A percentile compares a stretch with the other conserved stretches of the same genome.
phyloP scores from a whole-genome alignment of 257 asterid genomes.

The Verbena officinalis region DNA sequence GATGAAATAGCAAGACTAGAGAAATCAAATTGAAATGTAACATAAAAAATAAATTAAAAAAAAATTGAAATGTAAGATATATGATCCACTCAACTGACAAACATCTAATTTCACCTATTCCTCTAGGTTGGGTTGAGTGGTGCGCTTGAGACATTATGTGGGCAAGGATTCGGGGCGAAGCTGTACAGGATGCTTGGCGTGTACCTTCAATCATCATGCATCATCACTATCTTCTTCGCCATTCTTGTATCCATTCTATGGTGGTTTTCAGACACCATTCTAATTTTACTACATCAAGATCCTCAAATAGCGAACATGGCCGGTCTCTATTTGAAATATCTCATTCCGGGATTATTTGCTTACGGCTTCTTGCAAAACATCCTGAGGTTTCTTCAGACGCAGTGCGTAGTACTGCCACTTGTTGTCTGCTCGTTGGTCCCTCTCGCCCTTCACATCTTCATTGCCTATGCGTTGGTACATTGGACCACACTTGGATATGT shows the following conservation, averaged over 20 bases:
- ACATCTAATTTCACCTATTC: neutral
- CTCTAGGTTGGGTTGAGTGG: constrained; percentile 80
- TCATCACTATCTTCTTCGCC: constrained; percentile 46
- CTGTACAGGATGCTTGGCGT: constrained; percentile 58
- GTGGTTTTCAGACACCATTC: constrained; percentile 58
- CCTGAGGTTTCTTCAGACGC: constrained; percentile 76
- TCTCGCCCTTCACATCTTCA: constrained; percentile 52
- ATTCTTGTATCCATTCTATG: constrained; percentile 49
- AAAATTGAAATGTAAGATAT: too few relatives aligned
- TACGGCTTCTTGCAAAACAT: constrained; percentile 64
- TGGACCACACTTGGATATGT: constrained; percentile 47
- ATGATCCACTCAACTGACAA: too few relatives aligned
- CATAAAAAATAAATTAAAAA: too few relatives aligned
- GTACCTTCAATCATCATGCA: constrained; percentile 73
- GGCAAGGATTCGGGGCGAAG: constrained; percentile 81
- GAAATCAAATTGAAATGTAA: too few relatives aligned
- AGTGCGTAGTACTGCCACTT: constrained; percentile 54
- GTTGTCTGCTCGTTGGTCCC: constrained; percentile 59
- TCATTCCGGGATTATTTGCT: constrained; percentile 74
- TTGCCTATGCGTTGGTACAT: constrained; percentile 49
- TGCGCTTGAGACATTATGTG: constrained; percentile 86
- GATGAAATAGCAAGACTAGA: too few relatives aligned
- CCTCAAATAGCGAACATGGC: constrained; percentile 54
- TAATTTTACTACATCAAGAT: constrained; percentile 59
- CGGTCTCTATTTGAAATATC: constrained; percentile 56